phyloP scores from a whole-genome alignment of 306 rosid species.

The Malus orientalis region DNA sequence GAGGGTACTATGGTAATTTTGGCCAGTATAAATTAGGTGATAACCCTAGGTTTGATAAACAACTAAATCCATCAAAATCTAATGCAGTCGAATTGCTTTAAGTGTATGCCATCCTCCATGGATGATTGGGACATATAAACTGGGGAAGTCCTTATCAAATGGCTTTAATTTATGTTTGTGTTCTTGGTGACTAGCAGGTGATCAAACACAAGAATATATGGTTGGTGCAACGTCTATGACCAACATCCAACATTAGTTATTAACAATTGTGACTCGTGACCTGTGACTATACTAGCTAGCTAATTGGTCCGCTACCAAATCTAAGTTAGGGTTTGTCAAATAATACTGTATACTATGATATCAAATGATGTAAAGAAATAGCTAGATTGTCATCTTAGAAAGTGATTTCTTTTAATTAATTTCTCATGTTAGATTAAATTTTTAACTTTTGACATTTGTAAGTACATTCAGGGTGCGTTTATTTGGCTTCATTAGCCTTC shows the following conservation, averaged over 20 bases:
- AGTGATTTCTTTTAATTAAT: no score
- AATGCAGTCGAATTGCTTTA: background rate
- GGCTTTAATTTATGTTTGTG: background rate
- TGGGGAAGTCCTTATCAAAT: background rate
- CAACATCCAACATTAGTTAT: background rate
- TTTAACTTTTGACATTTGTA: no score
- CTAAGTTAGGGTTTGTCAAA: background rate
- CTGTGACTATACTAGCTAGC: background rate
- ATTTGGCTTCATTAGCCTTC: no score
- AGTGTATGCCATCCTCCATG: background rate
- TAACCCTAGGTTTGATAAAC: background rate
- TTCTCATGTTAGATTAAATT: background rate
- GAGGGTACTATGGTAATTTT: background rate
- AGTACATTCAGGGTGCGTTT: no score
- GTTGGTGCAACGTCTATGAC: conserved; percentile 12
- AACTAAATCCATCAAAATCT: background rate
- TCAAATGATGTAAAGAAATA: no score
- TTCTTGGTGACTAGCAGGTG: conserved; percentile 1
- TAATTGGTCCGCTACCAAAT: background rate
- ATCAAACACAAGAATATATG: background rate
- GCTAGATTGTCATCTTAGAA: no score
- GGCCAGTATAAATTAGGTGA: background rate
- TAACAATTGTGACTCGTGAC: background rate
- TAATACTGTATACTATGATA: no score
- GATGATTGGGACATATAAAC: background rate